Percentiles rank a stretch among this genome's conserved stretches.
These are phyloP conservation scores for Ogataea polymorpha DNA, from an alignment of 805 yeast species.

Conservation along the genomic window DNA sequence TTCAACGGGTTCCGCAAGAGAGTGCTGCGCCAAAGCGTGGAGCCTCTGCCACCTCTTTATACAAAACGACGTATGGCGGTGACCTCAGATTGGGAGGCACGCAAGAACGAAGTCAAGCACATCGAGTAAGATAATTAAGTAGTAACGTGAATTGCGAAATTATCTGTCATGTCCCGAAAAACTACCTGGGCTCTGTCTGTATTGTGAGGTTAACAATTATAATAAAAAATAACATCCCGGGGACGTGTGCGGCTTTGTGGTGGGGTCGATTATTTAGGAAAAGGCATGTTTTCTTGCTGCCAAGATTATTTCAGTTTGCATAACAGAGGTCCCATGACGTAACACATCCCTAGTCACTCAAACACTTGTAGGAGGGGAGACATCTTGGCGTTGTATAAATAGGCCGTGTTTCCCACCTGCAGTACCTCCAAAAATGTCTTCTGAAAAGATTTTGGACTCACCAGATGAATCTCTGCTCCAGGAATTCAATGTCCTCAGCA, in stretches of 20 bases:
- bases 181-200: not conserved
- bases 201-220: not conserved
- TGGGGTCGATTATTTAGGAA: slow-evolving; percentile 1
- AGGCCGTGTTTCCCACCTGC: not conserved
- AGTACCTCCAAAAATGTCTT: slow-evolving; percentile 1
- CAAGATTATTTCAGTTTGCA: slow-evolving; percentile 5
- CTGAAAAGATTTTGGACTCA: slow-evolving; percentile 6
- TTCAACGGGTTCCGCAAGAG: slow-evolving; percentile 43
- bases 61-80: slow-evolving; percentile 58
- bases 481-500: slow-evolving; percentile 47
- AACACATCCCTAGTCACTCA: slow-evolving; percentile 1
- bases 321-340: slow-evolving; percentile 6
- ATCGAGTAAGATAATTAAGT: slow-evolving; percentile 35
- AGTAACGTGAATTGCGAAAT: not conserved
- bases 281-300: not conserved
- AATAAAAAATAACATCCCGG: no score
- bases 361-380: not conserved
- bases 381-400: slow-evolving; percentile 2
- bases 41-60: slow-evolving; percentile 54
- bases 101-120: slow-evolving; percentile 48
- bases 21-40: slow-evolving; percentile 46
- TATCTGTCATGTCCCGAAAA: not conserved
- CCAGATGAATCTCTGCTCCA: slow-evolving; percentile 5
- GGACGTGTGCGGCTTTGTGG: slow-evolving; percentile 8
- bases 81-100: slow-evolving; percentile 61